These are phyloP conservation scores for Trichopus zeylanicus DNA, from an alignment of 116 monocot species.

Conservation along the genomic window DNA sequence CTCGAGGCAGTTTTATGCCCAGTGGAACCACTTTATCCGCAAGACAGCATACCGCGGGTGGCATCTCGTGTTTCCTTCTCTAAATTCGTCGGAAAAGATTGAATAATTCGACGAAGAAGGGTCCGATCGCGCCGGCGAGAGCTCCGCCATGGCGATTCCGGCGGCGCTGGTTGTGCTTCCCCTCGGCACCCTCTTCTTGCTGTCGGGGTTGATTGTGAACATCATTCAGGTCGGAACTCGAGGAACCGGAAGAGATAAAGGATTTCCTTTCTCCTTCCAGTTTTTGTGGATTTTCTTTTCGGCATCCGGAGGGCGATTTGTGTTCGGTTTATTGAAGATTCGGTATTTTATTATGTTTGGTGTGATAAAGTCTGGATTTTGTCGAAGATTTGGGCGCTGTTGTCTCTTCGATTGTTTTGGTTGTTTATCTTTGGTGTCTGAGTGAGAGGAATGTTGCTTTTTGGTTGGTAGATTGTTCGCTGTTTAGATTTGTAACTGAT, in stretches of 20 bases:
- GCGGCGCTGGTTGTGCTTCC: constrained; percentile 74
- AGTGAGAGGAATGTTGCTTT: no score
- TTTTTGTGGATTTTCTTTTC: neutral
- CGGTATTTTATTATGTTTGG: neutral
- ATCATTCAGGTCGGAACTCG: constrained; percentile 48
- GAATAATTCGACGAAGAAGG: neutral
- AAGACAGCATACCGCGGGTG: no score
- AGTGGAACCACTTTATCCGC: no score
- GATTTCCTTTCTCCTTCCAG: neutral
- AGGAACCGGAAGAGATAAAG: no score
- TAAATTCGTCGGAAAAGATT: neutral
- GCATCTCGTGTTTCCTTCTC: no score
- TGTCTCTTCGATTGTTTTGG: neutral
- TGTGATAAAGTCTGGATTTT: neutral
- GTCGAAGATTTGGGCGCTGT: neutral
- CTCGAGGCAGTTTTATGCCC: no score
- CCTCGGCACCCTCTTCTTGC: constrained; percentile 83
- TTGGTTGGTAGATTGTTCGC: neutral
- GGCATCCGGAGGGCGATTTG: neutral
- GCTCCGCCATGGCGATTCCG: constrained; percentile 49
- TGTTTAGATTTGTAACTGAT: neutral
- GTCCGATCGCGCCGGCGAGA: neutral
- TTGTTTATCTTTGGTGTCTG: neutral
- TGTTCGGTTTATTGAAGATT: neutral
- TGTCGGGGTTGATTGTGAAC: constrained; percentile 89